Evolutionary conservation across 1,284 basidiomycete genomes (phyloP).

Genomic region (Crucibulum cyathiforme): DNA sequence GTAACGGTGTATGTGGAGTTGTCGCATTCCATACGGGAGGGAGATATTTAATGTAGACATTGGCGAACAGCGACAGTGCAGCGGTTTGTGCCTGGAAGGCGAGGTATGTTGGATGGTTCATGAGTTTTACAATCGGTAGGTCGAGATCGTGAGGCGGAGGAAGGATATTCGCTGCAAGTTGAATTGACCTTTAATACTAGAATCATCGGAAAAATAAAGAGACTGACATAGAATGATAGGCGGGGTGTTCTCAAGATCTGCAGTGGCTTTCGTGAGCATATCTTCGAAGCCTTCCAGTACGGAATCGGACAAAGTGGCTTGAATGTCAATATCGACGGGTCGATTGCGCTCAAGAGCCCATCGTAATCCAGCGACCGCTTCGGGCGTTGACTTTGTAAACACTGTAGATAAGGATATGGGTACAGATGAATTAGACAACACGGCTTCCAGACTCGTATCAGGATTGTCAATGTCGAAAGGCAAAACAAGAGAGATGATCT

Average conservation of each 20-base stretch:
- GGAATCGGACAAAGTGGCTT: conserved; percentile 58
- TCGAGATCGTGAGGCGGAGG: conserved; percentile 82
- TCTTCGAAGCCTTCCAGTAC: conserved; percentile 80
- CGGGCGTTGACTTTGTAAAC: conserved; percentile 55
- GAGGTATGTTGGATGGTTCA: conserved; percentile 76
- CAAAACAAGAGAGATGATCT: conserved; percentile 57
- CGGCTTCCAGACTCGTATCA: conserved; percentile 43
- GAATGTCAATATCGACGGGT: conserved; percentile 73
- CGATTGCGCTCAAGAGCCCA: conserved; percentile 69
- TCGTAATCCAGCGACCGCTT: conserved; percentile 56
- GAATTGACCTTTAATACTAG: conserved; percentile 2
- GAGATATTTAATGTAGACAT: conserved; percentile 77
- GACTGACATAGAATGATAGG: conserved; percentile 78
- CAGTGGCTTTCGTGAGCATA: conserved; percentile 66
- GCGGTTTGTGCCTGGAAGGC: conserved; percentile 78
- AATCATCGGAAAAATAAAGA: neutral
- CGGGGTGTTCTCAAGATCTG: conserved; percentile 50
- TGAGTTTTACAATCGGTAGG: conserved; percentile 76
- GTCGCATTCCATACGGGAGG: conserved; percentile 78
- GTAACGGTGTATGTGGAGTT: conserved; percentile 60
- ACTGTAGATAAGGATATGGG: conserved; percentile 61
- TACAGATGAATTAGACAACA: conserved; percentile 46
- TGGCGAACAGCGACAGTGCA: conserved; percentile 77
- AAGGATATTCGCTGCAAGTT: conserved; percentile 75
- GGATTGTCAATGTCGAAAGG: conserved; percentile 64